These are phyloP conservation scores for Flaveria trinervia DNA, from an alignment of 129 eudicot genomes.

Conservation along the genomic window DNA sequence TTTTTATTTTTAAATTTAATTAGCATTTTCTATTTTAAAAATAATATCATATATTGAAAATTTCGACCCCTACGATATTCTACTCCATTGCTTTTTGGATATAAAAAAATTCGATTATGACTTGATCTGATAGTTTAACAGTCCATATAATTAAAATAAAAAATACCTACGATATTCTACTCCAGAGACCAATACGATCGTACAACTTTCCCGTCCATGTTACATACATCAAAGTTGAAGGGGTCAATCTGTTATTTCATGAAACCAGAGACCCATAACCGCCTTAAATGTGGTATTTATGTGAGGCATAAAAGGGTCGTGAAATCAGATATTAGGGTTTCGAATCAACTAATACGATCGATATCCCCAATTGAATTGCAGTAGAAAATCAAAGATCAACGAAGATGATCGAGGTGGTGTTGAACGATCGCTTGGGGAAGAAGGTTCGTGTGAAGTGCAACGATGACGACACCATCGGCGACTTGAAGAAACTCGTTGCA, in stretches of 20 bases:
- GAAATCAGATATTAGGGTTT: constrained; percentile 31
- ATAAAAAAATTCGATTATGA: too few relatives aligned
- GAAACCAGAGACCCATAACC: background rate
- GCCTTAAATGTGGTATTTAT: background rate
- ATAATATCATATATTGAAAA: too few relatives aligned
- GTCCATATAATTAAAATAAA: too few relatives aligned
- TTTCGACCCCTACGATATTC: too few relatives aligned
- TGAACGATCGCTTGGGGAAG: constrained; percentile 93
- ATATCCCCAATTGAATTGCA: constrained; percentile 6
- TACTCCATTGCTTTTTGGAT: too few relatives aligned
- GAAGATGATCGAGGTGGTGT: constrained; percentile 89
- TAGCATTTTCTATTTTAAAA: too few relatives aligned
- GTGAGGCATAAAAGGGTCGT: background rate
- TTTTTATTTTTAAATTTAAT: too few relatives aligned
- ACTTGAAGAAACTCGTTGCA: constrained; percentile 89
- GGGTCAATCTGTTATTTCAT: constrained; percentile 16
- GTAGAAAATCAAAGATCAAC: constrained; percentile 13
- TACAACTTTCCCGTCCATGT: background rate
- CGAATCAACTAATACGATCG: background rate
- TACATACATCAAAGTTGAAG: constrained; percentile 6
- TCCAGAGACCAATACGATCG: too few relatives aligned
- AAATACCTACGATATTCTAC: too few relatives aligned
- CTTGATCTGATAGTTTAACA: too few relatives aligned
- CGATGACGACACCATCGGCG: constrained; percentile 90
- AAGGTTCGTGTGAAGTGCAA: constrained; percentile 93